phyloP scores from a whole-genome alignment of 179 eudicot genomes.

The Silene vulgaris region DNA sequence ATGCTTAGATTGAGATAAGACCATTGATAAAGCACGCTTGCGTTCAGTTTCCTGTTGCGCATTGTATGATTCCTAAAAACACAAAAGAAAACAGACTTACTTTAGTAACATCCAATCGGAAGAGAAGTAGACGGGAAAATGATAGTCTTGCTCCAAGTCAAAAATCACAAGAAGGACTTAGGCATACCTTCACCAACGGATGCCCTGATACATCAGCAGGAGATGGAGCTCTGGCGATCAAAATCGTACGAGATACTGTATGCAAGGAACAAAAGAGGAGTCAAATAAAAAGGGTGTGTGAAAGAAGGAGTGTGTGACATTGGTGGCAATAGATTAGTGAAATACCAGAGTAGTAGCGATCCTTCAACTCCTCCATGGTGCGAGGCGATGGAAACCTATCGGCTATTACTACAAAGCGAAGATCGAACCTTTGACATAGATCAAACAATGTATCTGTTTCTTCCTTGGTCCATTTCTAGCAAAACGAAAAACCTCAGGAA shows the following conservation, averaged over 20 bases:
- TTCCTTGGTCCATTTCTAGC: constrained; percentile 83
- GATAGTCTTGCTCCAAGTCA: neutral
- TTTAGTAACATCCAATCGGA: neutral
- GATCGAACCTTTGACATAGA: constrained; percentile 77
- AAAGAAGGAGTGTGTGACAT: neutral
- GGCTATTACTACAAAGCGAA: constrained; percentile 73
- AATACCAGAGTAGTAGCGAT: constrained; percentile 78
- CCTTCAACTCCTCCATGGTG: constrained; percentile 82
- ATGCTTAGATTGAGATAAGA: constrained; percentile 87
- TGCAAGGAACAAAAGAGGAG: constrained; percentile 10
- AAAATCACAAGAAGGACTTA: neutral
- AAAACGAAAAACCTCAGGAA: constrained; percentile 17
- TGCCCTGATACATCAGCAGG: constrained; percentile 69
- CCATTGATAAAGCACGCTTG: constrained; percentile 81
- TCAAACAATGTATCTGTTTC: constrained; percentile 92
- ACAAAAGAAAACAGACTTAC: neutral
- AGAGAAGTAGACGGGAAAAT: neutral
- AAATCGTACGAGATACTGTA: constrained; percentile 62
- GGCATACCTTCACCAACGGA: constrained; percentile 72
- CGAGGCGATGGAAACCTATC: constrained; percentile 79
- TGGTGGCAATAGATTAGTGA: neutral
- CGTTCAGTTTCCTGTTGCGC: constrained; percentile 79
- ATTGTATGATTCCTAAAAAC: constrained; percentile 73
- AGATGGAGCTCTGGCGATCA: constrained; percentile 79
- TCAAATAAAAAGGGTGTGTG: neutral